Conservation (phyloP, 192 early-diverging fungal genomes). For the Linderina pennispora region DNA sequence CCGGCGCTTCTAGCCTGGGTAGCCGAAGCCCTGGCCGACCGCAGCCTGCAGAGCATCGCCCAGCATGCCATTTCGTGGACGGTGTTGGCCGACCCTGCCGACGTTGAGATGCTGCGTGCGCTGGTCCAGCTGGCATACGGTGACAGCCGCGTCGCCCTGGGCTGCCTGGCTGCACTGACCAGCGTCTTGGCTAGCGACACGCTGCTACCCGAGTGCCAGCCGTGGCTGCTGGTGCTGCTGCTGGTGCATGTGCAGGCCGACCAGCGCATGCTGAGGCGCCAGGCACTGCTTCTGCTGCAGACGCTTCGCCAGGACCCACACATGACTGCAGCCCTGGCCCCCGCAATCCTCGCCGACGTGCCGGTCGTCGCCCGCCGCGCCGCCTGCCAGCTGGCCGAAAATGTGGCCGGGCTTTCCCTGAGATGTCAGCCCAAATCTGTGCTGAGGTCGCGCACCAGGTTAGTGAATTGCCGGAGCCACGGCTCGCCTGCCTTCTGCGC, state of each 20-base stretch:
- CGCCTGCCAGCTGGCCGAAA: slow-evolving; percentile 7
- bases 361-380: slow-evolving; percentile 27
- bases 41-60: slow-evolving; percentile 23
- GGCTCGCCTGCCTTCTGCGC: slow-evolving; percentile 4
- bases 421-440: slow-evolving; percentile 26
- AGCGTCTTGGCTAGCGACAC: not conserved
- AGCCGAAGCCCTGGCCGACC: slow-evolving; percentile 29
- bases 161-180: slow-evolving; percentile 17
- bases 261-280: slow-evolving; percentile 17
- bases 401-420: no score
- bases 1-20: slow-evolving; percentile 36
- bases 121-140: slow-evolving; percentile 41
- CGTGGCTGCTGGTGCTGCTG: slow-evolving; percentile 2
- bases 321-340: slow-evolving; percentile 35
- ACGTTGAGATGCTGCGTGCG: slow-evolving; percentile 29
- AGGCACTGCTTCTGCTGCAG: slow-evolving; percentile 28
- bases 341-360: slow-evolving; percentile 37
- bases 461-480: no score
- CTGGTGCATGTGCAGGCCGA: slow-evolving; percentile 20
- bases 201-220: not conserved
- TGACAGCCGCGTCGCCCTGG: no score
- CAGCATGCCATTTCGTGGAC: slow-evolving; percentile 43
- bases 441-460: slow-evolving; percentile 7
- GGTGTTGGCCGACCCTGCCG: slow-evolving; percentile 12
- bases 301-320: no score